These are phyloP conservation scores for Eucalyptus marginata DNA, from an alignment of 345 rosid genomes.

Conservation along the genomic window DNA sequence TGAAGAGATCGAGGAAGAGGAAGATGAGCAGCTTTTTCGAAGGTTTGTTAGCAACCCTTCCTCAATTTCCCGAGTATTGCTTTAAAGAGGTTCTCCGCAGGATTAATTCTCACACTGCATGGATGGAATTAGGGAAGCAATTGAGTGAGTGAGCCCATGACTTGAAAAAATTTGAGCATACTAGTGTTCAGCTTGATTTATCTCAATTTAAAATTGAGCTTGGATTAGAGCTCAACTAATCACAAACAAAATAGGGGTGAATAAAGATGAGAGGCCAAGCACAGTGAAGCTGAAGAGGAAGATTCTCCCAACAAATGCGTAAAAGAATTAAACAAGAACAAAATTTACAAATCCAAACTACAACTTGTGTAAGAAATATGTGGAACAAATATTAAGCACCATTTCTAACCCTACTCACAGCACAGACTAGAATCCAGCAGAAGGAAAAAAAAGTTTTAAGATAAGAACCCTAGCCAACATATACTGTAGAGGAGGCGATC, in stretches of 20 bases:
- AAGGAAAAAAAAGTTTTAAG: background rate
- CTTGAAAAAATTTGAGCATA: background rate
- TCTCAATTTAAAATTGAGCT: background rate
- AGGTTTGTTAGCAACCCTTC: constrained; percentile 26
- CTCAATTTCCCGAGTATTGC: background rate
- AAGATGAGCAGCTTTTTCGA: constrained; percentile 82
- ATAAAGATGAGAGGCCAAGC: background rate
- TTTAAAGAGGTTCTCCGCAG: background rate
- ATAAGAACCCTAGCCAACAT: background rate
- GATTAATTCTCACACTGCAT: background rate
- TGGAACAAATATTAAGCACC: background rate
- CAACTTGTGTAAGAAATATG: background rate
- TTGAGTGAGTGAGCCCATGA: background rate
- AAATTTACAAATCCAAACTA: background rate
- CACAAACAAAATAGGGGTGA: background rate
- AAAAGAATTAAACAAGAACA: background rate
- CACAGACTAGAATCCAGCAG: background rate
- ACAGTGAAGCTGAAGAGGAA: background rate
- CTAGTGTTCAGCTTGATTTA: background rate
- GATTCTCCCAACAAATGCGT: background rate
- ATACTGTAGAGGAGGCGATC: background rate
- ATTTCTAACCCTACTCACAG: background rate
- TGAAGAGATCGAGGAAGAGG: constrained; percentile 66
- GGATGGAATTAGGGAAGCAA: background rate
- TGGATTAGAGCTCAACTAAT: background rate